Evolutionary conservation across 306 rosid species (phyloP), one percentile per base, ranked within the genome.

Genomic region (Pueraria montana): DNA sequence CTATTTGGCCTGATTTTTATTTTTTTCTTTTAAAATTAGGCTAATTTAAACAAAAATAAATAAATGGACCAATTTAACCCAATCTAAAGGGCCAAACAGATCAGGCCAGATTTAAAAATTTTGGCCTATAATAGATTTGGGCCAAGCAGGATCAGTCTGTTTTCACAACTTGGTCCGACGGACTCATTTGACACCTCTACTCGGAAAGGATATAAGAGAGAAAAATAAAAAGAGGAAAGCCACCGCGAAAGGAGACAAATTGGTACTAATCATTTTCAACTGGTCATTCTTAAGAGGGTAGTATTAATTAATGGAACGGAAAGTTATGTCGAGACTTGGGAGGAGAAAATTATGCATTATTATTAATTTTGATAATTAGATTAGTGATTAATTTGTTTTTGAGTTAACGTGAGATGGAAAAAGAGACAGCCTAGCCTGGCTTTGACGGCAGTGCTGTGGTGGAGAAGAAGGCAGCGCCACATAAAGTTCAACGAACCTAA

Each of bases 231-330:
- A 36, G 45, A 43, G 62, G 93, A 86, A 86, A 90, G 84, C 62
- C 76, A 86, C 89, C 89, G 82, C 74, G 94, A 91, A 90, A 90
- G 0, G 73, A 72, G 93, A 84, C 90, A 88, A 91, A 83, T 84
- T 40, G 72, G 10, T 59, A 40, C 70, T 82, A 55, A 87, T 91
- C 64, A 70, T 84, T 72, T 67, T 83, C 76, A 56, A 65, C 17
- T 48, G 3, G 6, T 34, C 40, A 34, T 71, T 70, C 0, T 58
- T 4, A 49, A 61, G 21, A 56, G 10, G 26, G 70, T 71, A 52
- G 34, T 83, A 76, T 49, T 59, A 63, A 70, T 48, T 66, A 36
- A 48, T 72, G 48, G 24, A 32, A 45, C 32, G 36, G 48, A 68
- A 24, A 75, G 55, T 82, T 73, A 38, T 52, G 43, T 73, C 12